Conservation (phyloP, 352 stramenopile species). For the Phytophthora macrochlamydospora region DNA sequence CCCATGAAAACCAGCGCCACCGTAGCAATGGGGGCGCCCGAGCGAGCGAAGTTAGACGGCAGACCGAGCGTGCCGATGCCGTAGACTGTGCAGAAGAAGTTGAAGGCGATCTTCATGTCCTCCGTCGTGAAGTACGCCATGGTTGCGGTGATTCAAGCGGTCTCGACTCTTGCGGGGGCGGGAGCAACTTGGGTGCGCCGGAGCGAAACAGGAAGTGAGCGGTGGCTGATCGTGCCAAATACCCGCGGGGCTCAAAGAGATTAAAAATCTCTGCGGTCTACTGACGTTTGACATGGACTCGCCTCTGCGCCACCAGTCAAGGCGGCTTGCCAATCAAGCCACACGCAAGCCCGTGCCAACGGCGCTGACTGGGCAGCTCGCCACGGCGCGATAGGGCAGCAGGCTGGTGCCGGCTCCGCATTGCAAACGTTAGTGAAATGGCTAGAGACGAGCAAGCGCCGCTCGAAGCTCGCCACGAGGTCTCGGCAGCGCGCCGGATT, state of each 20-base stretch:
- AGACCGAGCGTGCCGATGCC: conserved; percentile 70
- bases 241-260: conserved; percentile 12
- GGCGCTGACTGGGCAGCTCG: conserved; percentile 25
- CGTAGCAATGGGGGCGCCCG: conserved; percentile 46
- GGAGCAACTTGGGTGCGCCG: conserved; percentile 8
- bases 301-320: conserved; percentile 25
- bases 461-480: conserved; percentile 1
- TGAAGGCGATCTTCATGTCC: conserved; percentile 68
- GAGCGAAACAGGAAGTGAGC: conserved; percentile 30
- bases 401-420: conserved; percentile 21
- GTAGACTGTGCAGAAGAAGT: conserved; percentile 72
- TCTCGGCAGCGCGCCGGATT: too few species aligned
- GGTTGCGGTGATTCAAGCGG: conserved; percentile 17
- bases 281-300: conserved; percentile 3
- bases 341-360: conserved; percentile 25
- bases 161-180: conserved; percentile 25
- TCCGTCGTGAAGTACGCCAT: conserved; percentile 67
- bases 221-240: conserved; percentile 3
- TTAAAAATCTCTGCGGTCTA: conserved; percentile 8
- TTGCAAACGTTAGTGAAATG: conserved; percentile 18
- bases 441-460: conserved; percentile 12
- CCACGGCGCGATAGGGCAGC: conserved; percentile 16
- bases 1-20: conserved; percentile 66
- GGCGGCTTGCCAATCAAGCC: conserved; percentile 20
- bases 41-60: conserved; percentile 66